Percentiles rank a stretch among this genome's conserved stretches.
Evolutionary conservation across 768 basidiomycete species (phyloP).

Genomic region (Rhodotorula babjevae): DNA sequence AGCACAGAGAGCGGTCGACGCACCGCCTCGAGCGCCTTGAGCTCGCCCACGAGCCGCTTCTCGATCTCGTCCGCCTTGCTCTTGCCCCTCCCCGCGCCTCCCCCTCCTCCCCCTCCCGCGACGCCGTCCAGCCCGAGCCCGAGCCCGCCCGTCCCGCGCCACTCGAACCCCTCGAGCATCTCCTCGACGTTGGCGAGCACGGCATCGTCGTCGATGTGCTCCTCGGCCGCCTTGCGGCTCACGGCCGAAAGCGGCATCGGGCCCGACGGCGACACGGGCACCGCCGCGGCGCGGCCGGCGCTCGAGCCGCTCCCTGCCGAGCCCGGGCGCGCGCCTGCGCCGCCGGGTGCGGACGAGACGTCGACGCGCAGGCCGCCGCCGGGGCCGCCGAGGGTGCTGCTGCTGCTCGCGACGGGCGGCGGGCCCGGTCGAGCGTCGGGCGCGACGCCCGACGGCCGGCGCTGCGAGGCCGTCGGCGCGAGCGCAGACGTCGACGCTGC

Average conservation of each 20-base stretch:
- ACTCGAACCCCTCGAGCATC: conserved; percentile 98
- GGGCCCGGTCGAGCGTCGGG: neutral
- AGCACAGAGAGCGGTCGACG: conserved; percentile 16
- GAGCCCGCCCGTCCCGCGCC: conserved; percentile 54
- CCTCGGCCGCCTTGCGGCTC: neutral
- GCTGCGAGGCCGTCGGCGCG: neutral
- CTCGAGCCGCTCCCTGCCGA: no score
- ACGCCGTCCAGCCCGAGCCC: neutral
- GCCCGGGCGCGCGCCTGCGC: no score
- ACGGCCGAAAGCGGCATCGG: neutral
- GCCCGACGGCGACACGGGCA: neutral
- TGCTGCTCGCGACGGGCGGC: neutral
- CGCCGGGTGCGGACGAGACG: neutral
- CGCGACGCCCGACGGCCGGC: neutral
- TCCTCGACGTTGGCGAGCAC: conserved; percentile 91
- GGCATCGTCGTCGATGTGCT: conserved; percentile 60
- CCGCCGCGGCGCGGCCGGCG: neutral
- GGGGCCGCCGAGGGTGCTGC: no score
- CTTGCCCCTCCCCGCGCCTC: conserved; percentile 60
- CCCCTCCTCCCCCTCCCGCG: conserved; percentile 50
- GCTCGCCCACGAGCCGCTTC: conserved; percentile 76
- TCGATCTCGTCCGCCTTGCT: conserved; percentile 82
- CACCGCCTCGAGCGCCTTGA: conserved; percentile 90
- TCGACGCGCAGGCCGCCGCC: neutral
- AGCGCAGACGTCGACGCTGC: no score